These are phyloP conservation scores for Fusarium sp. DNA, from an alignment of 2,329 filamentous ascomycete genomes.

Conservation along the genomic window DNA sequence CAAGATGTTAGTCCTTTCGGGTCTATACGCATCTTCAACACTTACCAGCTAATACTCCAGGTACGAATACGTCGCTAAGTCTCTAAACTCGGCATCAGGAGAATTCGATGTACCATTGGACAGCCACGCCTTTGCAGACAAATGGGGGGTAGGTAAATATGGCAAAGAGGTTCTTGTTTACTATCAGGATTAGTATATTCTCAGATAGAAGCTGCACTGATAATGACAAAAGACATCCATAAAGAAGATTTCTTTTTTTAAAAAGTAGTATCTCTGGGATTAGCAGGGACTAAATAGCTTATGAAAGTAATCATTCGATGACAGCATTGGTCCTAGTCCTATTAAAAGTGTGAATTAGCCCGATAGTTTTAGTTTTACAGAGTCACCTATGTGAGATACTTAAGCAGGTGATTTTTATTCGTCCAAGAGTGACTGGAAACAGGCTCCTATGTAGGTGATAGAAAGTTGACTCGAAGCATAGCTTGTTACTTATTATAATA, in stretches of 20 bases:
- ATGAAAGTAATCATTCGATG: background rate
- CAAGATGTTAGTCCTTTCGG: background rate
- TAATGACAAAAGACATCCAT: no score
- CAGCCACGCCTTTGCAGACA: background rate
- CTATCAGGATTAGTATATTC: no score
- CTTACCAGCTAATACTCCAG: background rate
- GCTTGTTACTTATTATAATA: rapidly evolving
- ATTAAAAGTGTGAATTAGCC: rapidly evolving
- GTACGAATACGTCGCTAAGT: background rate
- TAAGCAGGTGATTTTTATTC: no score
- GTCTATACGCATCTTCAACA: background rate
- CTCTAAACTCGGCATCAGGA: background rate
- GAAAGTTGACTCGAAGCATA: rapidly evolving
- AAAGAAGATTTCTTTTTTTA: no score
- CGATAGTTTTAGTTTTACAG: background rate
- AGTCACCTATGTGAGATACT: no score
- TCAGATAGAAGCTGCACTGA: no score
- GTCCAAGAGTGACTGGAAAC: rapidly evolving
- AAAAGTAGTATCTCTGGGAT: background rate
- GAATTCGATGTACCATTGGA: background rate
- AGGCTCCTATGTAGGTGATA: rapidly evolving
- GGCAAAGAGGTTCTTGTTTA: no score
- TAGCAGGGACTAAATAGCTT: background rate
- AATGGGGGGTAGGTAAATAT: background rate
- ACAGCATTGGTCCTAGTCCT: rapidly evolving